phyloP scores from a whole-genome alignment of 768 basidiomycete genomes.

The Auriscalpium orientale region DNA sequence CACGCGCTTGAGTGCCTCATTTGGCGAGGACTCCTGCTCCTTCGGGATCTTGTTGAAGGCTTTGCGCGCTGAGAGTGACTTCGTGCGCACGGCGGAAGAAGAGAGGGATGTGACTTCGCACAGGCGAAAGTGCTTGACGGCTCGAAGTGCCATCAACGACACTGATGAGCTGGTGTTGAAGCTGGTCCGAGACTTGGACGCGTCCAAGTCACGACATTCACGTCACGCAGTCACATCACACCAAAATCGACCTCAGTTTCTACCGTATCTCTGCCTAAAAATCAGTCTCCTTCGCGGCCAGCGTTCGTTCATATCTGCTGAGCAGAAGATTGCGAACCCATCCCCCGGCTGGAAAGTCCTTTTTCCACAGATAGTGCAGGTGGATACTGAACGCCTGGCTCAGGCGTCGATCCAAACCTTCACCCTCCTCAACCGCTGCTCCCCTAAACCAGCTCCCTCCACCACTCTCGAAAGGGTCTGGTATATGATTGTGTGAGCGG shows the following conservation, averaged over 20 bases:
- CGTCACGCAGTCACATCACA: no score
- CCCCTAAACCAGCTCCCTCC: slow-evolving; percentile 65
- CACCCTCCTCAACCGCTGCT: slow-evolving; percentile 50
- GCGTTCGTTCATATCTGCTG: slow-evolving; percentile 43
- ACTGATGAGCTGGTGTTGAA: not conserved
- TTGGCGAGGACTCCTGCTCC: slow-evolving; percentile 13
- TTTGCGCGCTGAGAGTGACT: slow-evolving; percentile 14
- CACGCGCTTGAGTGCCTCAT: slow-evolving; percentile 15
- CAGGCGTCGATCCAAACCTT: slow-evolving; percentile 53
- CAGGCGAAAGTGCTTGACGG: slow-evolving; percentile 38
- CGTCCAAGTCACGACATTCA: not conserved
- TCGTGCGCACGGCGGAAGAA: slow-evolving; percentile 12
- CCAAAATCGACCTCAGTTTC: no score
- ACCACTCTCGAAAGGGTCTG: slow-evolving; percentile 68
- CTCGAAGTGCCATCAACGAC: slow-evolving; percentile 20
- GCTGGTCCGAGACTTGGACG: not conserved
- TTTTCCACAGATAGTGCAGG: slow-evolving; percentile 95
- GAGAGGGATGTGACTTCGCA: slow-evolving; percentile 34
- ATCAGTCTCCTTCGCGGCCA: slow-evolving; percentile 5
- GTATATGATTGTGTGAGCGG: slow-evolving; percentile 86
- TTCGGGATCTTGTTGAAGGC: slow-evolving; percentile 5
- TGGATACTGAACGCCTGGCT: slow-evolving; percentile 80
- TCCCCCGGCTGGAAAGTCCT: slow-evolving; percentile 70
- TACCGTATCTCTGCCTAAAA: not conserved
- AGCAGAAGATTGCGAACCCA: slow-evolving; percentile 84